Percentiles rank a stretch among this genome's conserved stretches.
Conservation (phyloP, 2,329 filamentous ascomycete genomes). For the Talaromyces rugulosus region DNA sequence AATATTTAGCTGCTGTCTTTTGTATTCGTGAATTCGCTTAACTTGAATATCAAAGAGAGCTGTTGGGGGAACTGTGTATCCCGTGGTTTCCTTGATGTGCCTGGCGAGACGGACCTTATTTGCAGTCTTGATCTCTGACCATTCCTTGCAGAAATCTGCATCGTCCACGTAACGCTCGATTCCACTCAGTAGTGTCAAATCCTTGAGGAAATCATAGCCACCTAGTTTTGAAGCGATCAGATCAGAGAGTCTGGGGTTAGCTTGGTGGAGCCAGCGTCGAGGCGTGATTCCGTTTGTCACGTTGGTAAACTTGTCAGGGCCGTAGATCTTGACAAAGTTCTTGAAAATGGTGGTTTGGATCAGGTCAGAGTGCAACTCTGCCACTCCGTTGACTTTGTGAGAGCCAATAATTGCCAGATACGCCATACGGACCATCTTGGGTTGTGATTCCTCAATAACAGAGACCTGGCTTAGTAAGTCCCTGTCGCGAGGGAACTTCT, state of each 20-base stretch:
- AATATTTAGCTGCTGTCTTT: constrained; percentile 97
- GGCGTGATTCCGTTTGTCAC: constrained; percentile 98
- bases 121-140: constrained; percentile 92
- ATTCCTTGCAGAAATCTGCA: constrained; percentile 86
- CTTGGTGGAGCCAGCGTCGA: constrained; percentile 93
- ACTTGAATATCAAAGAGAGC: constrained; percentile 96
- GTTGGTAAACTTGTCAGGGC: constrained; percentile 96
- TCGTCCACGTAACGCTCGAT: constrained; percentile 81
- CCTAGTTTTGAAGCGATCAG: constrained; percentile 88
- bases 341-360: constrained; percentile 99
- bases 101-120: constrained; percentile 92
- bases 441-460: constrained; percentile 93
- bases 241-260: constrained; percentile 86
- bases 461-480: constrained; percentile 85
- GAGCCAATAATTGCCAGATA: constrained; percentile 92
- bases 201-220: constrained; percentile 79
- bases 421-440: constrained; percentile 98
- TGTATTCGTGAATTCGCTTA: constrained; percentile 99
- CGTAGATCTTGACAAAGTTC: constrained; percentile 93
- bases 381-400: constrained; percentile 98
- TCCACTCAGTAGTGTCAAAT: constrained; percentile 80
- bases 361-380: constrained; percentile 93
- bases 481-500: constrained; percentile 80
- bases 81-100: constrained; percentile 79
- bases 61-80: constrained; percentile 77